These are phyloP conservation scores for Alternaria novae-zelandiae DNA, from an alignment of 2,329 filamentous ascomycete genomes.

Conservation along the genomic window DNA sequence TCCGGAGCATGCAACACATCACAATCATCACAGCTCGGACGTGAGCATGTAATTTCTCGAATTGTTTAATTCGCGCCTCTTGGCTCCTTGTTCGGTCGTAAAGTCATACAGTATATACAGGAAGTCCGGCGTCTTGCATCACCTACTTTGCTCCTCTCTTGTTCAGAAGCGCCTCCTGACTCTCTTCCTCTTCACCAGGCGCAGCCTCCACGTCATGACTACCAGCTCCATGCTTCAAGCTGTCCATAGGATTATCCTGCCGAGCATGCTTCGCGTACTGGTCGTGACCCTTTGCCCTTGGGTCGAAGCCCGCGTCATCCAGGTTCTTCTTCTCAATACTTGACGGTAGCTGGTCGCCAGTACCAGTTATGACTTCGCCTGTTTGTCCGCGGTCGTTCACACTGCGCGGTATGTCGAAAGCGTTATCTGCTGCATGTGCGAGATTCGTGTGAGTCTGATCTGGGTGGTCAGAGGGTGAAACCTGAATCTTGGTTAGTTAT, in stretches of 20 bases:
- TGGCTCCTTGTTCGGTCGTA: neutral
- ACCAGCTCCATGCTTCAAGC: slow-evolving; percentile 18
- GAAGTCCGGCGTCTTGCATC: neutral
- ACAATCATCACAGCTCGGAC: neutral
- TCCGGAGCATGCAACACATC: neutral
- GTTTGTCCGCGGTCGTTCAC: slow-evolving; percentile 41
- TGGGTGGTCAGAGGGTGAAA: slow-evolving; percentile 57
- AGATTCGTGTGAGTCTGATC: slow-evolving; percentile 53
- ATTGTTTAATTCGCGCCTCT: neutral
- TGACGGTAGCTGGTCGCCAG: slow-evolving; percentile 39
- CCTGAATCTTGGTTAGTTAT: slow-evolving; percentile 26
- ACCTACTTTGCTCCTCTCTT: slow-evolving; percentile 30
- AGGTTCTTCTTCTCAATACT: slow-evolving; percentile 43
- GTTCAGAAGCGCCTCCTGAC: slow-evolving; percentile 31
- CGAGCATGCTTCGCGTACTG: slow-evolving; percentile 31
- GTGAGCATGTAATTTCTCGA: neutral
- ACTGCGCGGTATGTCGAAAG: slow-evolving; percentile 53
- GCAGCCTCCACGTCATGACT: slow-evolving; percentile 30
- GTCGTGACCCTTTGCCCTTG: slow-evolving; percentile 31
- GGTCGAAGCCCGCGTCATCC: slow-evolving; percentile 29
- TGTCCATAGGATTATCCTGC: slow-evolving; percentile 23
- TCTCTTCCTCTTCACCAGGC: slow-evolving; percentile 35
- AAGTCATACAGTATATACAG: neutral
- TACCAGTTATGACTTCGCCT: slow-evolving; percentile 45
- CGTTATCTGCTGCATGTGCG: slow-evolving; percentile 57